Base-by-base conservation (phyloP, 305 asterid genomes). In the Solanum chacoense region DNA sequence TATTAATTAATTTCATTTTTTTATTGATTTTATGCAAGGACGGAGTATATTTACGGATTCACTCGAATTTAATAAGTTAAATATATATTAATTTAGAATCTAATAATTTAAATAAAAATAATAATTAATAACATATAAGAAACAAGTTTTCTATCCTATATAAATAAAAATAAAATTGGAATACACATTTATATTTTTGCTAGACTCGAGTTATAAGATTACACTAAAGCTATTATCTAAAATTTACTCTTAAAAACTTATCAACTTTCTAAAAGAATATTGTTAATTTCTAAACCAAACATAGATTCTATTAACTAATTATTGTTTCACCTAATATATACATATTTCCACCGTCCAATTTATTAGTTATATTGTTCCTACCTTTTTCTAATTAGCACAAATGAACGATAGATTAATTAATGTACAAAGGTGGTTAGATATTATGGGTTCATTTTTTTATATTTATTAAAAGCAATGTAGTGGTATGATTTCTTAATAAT, bases 121-220 rank as follows among this genome's bases (percentile, higher is more conserved):
- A 1, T n/a, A n/a, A n/a, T 10, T 3, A 6, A 24, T 4, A 0
- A 1, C 7, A 24, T 67, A 24, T 24, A 1, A 5, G 1, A 67
- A 67, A 67, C 3, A 67, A 24, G 2, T 0, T 24, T 67, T 65
- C 1, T 5, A 10, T 8, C 0, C 11, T 3, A 59, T 8, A 20
- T 20, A 59, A 59, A 20, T 59, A 59, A 1, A 59, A 59, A 59
- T 20, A 59, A 59, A 0, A 55, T 55, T 2, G 0, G 0, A 7
- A 50, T 16, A 50, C 65, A 6, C 8, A 50, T 50, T 6, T 50
- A 6, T 0, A 16, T 50, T 50, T 50, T 50, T 50, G 8, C 22
- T 18, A 55, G 5, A 55, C 11, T 55, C 24, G 5, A 55, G 0
- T 55, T 55, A 18, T 18, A 20, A 18, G 11, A 55, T 18, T 55